Evolutionary conservation across 176 grass and related monocot species (phyloP).

Genomic region (Triticum timopheevii): DNA sequence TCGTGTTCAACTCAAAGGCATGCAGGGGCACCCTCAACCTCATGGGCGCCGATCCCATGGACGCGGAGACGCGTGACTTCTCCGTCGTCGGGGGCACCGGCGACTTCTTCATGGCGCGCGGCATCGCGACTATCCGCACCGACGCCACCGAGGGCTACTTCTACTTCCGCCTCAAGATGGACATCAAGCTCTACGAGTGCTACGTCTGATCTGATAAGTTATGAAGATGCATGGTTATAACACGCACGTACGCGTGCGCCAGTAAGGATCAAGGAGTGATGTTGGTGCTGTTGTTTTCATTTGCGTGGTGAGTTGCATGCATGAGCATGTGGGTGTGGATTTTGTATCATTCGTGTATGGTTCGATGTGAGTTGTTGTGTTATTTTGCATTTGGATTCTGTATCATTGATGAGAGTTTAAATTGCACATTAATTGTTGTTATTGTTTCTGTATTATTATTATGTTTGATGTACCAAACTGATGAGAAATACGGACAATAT

Average conservation of each 20-base stretch:
- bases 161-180: constrained; percentile 47
- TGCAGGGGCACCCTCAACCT: constrained; percentile 30
- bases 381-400: too few relatives aligned
- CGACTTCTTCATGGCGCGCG: constrained; percentile 50
- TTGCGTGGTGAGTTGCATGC: neutral
- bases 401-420: too few relatives aligned
- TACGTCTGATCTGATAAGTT: neutral
- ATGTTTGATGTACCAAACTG: too few relatives aligned
- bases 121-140: constrained; percentile 30
- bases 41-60: constrained; percentile 25
- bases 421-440: too few relatives aligned
- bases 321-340: neutral
- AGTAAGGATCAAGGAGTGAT: neutral
- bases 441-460: too few relatives aligned
- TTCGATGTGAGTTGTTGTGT: too few relatives aligned
- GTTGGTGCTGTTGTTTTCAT: neutral
- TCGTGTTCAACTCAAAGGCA: constrained; percentile 36
- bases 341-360: too few relatives aligned
- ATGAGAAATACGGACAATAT: too few relatives aligned
- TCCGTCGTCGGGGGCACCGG: constrained; percentile 42
- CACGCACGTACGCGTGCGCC: neutral
- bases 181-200: constrained; percentile 50
- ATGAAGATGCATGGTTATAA: too few relatives aligned
- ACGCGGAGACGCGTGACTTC: constrained; percentile 18
- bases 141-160: neutral